A percentile compares a stretch with the other conserved stretches of the same genome.
phyloP scores from a whole-genome alignment of 2,329 filamentous ascomycete genomes.

The Trichoderma oligosporum region DNA sequence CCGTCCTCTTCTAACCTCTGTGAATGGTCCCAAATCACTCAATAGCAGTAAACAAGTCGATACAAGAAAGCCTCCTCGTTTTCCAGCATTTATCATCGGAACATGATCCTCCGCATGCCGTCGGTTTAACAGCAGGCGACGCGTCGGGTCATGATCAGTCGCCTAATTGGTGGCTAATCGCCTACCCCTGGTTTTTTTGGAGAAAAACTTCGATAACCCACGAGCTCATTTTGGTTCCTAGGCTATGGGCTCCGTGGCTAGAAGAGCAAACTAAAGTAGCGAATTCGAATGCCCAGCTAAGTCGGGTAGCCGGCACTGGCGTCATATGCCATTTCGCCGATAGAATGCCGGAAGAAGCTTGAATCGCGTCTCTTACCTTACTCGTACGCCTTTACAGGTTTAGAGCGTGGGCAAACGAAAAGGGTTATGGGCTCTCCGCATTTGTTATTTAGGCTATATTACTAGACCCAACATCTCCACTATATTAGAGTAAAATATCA shows the following conservation, averaged over 20 bases:
- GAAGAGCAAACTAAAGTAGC: slow-evolving; percentile 8
- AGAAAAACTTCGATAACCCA: background rate
- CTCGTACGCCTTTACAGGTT: background rate
- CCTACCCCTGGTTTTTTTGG: background rate
- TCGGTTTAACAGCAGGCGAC: background rate
- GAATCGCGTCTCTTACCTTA: background rate
- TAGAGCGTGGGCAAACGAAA: background rate
- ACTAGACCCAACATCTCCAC: slow-evolving; percentile 1
- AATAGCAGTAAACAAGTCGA: background rate
- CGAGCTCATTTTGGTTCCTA: background rate
- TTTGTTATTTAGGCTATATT: slow-evolving; percentile 10
- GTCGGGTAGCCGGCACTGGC: slow-evolving; percentile 8
- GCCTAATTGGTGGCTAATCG: background rate
- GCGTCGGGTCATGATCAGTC: background rate
- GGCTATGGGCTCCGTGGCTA: background rate
- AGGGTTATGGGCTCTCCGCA: slow-evolving; percentile 6
- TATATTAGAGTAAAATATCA: slow-evolving; percentile 14
- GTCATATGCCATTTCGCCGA: slow-evolving; percentile 16
- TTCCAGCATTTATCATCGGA: background rate
- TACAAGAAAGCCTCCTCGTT: background rate
- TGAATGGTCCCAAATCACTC: background rate
- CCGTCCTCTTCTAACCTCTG: background rate
- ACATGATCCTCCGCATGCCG: background rate
- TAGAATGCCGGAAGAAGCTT: slow-evolving; percentile 8
- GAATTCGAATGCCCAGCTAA: slow-evolving; percentile 6